phyloP scores from a whole-genome alignment of 2,329 filamentous ascomycete species.

The Coniochaeta sp. region DNA sequence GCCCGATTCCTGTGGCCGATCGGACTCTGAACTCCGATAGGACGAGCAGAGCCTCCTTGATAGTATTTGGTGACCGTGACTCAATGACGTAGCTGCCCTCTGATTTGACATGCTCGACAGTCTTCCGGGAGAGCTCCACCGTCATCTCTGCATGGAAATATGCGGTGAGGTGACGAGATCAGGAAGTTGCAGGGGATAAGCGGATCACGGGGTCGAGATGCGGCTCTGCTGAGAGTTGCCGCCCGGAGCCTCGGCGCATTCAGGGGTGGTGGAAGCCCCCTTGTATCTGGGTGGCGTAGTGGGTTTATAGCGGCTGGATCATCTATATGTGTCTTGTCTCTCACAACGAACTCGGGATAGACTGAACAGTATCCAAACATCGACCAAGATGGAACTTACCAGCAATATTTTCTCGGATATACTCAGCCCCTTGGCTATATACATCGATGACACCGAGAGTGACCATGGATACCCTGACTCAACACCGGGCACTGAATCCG shows the following conservation, averaged over 20 bases:
- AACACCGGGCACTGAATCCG: conserved; percentile 2
- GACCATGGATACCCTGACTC: not conserved
- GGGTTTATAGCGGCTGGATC: not conserved
- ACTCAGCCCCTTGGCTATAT: conserved; percentile 11
- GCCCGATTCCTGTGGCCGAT: not conserved
- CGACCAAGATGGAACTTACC: conserved; percentile 12
- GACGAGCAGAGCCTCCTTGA: not conserved
- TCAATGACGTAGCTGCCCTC: not conserved
- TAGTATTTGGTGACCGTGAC: not conserved
- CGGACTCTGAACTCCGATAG: not conserved
- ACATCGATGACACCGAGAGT: not conserved
- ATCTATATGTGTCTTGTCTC: not conserved
- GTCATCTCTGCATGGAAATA: not conserved
- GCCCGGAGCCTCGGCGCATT: not conserved
- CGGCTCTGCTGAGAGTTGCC: not conserved
- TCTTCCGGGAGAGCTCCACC: not conserved
- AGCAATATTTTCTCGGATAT: conserved; percentile 11
- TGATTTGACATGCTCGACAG: not conserved
- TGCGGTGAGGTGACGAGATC: not conserved
- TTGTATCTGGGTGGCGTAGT: not conserved
- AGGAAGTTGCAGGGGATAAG: not conserved
- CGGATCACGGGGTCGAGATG: not conserved
- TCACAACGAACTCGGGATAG: no score
- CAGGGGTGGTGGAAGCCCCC: not conserved
- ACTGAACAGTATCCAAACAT: not conserved